phyloP scores from a whole-genome alignment of 2,329 filamentous ascomycete genomes.

The Penicillium crustosum region DNA sequence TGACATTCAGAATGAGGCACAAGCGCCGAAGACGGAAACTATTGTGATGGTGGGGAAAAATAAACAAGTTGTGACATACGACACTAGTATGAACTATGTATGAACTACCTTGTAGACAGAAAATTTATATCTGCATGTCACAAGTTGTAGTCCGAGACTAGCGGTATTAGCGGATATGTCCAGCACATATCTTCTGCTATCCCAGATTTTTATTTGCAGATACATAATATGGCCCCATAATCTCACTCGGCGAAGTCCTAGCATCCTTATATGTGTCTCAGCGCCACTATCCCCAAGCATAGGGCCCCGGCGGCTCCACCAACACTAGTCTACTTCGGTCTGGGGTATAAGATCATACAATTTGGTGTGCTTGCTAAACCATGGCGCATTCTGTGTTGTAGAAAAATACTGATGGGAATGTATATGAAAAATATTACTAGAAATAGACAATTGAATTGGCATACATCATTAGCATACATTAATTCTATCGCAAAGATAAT shows the following conservation, averaged over 20 bases:
- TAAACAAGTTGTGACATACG: neutral
- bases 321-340: neutral
- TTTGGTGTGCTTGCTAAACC: neutral
- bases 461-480: conserved; percentile 5
- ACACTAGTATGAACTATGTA: neutral
- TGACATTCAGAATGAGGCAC: conserved; percentile 13
- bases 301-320: neutral
- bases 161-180: neutral
- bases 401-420: too few species aligned
- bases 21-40: neutral
- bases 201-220: neutral
- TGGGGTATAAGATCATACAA: neutral
- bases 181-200: neutral
- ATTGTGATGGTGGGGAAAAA: neutral
- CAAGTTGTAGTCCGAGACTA: neutral
- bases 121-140: neutral
- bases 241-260: neutral
- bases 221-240: neutral
- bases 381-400: neutral
- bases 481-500: conserved; percentile 5
- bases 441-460: neutral
- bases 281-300: neutral
- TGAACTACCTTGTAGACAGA: neutral
- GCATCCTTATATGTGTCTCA: neutral
- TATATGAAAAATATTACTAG: neutral